Evolutionary conservation across 148 eudicot species (phyloP).

Genomic region (Pouteria glomerata): DNA sequence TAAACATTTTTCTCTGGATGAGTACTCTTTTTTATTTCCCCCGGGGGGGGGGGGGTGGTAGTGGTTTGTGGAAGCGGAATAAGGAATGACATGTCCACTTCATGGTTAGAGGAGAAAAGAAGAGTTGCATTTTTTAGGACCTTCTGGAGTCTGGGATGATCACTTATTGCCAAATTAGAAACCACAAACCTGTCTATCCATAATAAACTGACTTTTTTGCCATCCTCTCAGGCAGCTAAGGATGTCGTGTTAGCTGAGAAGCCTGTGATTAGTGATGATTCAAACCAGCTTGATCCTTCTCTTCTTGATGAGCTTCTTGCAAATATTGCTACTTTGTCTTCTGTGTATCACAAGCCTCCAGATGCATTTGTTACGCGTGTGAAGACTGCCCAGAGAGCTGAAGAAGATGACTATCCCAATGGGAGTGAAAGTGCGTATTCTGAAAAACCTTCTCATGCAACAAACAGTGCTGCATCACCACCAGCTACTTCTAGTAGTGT

Average conservation of each 20-base stretch:
- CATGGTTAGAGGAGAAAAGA: not conserved
- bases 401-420: slow-evolving; percentile 91
- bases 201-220: not conserved
- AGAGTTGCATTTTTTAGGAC: not conserved
- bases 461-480: slow-evolving; percentile 55
- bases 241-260: slow-evolving; percentile 98
- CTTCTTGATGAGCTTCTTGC: slow-evolving; percentile 97
- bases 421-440: slow-evolving; percentile 67
- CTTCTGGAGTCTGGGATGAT: not conserved
- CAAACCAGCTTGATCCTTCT: slow-evolving; percentile 92
- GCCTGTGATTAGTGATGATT: slow-evolving; percentile 96
- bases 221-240: slow-evolving; percentile 74
- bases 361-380: slow-evolving; percentile 94
- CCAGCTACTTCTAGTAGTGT: slow-evolving; percentile 50
- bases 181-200: not conserved
- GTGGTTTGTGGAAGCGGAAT: too few relatives aligned
- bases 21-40: too few relatives aligned
- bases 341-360: slow-evolving; percentile 98
- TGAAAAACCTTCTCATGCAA: slow-evolving; percentile 60
- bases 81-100: not conserved
- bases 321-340: slow-evolving; percentile 89
- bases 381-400: slow-evolving; percentile 70
- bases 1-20: too few relatives aligned
- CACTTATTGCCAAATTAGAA: not conserved
- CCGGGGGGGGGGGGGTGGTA: too few relatives aligned